phyloP scores from a whole-genome alignment of 345 rosid genomes.

The Triadica sebifera region DNA sequence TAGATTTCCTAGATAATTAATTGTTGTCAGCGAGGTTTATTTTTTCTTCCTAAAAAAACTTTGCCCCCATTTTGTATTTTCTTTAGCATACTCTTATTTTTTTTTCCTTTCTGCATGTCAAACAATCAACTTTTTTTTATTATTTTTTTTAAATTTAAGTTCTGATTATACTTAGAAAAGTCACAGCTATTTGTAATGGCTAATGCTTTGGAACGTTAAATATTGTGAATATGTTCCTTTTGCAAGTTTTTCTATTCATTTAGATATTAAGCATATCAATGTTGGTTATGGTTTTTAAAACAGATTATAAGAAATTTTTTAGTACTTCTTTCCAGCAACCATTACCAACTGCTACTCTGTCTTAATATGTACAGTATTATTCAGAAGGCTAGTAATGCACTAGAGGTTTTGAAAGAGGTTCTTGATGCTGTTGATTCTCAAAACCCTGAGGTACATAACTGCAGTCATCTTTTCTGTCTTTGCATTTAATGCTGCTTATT shows the following conservation, averaged over 20 bases:
- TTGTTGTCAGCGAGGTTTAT: not conserved
- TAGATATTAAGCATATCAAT: not conserved
- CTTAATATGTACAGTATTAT: conserved; percentile 54
- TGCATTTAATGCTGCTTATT: not conserved
- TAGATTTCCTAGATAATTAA: not conserved
- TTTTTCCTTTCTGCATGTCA: not conserved
- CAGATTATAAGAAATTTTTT: not conserved
- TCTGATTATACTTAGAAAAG: not conserved
- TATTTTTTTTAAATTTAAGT: not conserved
- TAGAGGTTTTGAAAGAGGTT: conserved; percentile 86
- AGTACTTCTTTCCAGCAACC: not conserved
- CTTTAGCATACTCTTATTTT: not conserved
- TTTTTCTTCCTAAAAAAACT: not conserved
- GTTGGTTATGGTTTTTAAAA: not conserved
- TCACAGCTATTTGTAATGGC: not conserved
- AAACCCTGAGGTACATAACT: conserved; percentile 62
- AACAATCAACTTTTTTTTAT: not conserved
- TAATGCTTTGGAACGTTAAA: not conserved
- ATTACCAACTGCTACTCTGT: conserved; percentile 4
- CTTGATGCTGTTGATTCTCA: conserved; percentile 81
- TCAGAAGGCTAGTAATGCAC: conserved; percentile 81
- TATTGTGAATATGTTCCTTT: not conserved
- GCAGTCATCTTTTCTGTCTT: conserved; percentile 5
- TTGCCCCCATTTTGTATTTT: not conserved
- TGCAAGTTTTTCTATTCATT: not conserved